A percentile compares a stretch with the other conserved stretches of the same genome.
These are phyloP conservation scores for Solanum sitiens DNA, from an alignment of 257 asterid genomes.

Conservation along the genomic window DNA sequence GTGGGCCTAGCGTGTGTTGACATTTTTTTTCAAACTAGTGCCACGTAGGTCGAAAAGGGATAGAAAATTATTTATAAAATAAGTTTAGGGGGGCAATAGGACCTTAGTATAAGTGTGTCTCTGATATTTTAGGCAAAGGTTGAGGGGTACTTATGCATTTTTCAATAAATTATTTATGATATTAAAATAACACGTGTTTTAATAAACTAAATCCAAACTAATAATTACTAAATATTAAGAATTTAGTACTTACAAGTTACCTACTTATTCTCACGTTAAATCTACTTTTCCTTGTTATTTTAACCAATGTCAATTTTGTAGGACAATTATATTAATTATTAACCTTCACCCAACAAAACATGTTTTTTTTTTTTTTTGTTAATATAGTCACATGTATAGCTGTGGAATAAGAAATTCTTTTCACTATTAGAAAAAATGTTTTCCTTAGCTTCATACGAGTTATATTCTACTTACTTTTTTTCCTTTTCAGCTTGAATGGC, in stretches of 20 bases:
- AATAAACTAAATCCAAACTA: not conserved
- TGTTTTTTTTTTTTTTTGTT: no score
- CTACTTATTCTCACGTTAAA: not conserved
- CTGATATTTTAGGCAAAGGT: no score
- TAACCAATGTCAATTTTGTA: not conserved
- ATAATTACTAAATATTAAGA: no score
- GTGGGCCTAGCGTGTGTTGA: no score
- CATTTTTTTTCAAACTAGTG: no score
- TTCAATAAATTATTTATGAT: not conserved
- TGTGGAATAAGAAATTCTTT: not conserved
- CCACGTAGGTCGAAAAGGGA: no score
- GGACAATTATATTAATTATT: not conserved
- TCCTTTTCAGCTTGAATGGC: not conserved
- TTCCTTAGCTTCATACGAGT: not conserved
- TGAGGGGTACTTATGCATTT: no score
- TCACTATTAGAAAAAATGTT: not conserved
- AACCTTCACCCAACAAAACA: not conserved
- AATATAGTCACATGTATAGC: not conserved
- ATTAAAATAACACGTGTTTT: no score
- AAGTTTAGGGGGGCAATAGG: no score
- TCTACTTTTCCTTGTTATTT: no score
- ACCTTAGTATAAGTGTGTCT: no score
- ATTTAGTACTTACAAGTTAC: not conserved
- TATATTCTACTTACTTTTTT: not conserved
- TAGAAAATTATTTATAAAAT: no score